Conservation (phyloP, 176 grass and related monocot genomes). For the Oryza brachyantha region DNA sequence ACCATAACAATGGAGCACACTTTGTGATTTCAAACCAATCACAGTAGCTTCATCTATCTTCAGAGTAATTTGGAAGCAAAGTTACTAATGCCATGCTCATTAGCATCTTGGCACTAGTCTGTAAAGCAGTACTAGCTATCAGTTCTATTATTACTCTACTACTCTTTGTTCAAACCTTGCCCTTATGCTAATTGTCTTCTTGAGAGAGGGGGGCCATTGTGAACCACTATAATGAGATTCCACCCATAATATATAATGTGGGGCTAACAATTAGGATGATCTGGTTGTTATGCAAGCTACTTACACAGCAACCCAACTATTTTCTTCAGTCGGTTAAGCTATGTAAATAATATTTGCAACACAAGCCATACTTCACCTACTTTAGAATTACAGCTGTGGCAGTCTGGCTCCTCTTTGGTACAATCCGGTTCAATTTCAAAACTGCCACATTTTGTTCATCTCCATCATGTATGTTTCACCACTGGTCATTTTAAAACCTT, state of each 20-base stretch:
- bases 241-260: conserved; percentile 5
- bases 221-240: conserved; percentile 16
- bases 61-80: conserved; percentile 36
- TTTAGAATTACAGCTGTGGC: not conserved
- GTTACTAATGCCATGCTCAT: conserved; percentile 19
- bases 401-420: not conserved
- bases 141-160: conserved; percentile 13
- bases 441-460: not conserved
- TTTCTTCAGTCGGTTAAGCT: not conserved
- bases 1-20: conserved; percentile 1
- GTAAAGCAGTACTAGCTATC: conserved; percentile 27
- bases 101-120: conserved; percentile 17
- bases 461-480: not conserved
- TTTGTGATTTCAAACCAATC: not conserved
- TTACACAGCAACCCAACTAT: not conserved
- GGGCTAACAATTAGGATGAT: conserved; percentile 17
- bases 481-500: not conserved
- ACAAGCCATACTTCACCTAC: not conserved
- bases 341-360: not conserved
- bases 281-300: conserved; percentile 11
- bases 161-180: conserved; percentile 4
- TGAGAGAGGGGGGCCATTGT: not conserved
- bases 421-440: not conserved
- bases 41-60: not conserved
- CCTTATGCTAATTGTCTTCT: conserved; percentile 17